phyloP scores from a whole-genome alignment of 1,284 basidiomycete genomes.

The Amylostereum chailletii region DNA sequence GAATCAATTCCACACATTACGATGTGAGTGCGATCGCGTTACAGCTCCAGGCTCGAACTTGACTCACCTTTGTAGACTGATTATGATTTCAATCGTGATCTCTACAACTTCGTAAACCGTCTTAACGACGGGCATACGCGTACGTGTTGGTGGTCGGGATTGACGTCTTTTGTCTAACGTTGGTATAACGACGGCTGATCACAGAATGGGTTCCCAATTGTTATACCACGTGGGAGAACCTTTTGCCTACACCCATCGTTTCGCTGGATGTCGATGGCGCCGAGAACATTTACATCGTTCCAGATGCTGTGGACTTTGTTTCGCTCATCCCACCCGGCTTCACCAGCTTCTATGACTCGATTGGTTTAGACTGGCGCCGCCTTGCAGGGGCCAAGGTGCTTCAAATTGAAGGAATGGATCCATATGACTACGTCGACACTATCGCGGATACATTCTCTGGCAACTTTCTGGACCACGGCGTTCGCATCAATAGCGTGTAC shows the following conservation, averaged over 20 bases:
- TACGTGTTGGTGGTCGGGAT: constrained; percentile 18
- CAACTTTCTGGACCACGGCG: constrained; percentile 55
- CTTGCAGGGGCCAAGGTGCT: constrained; percentile 53
- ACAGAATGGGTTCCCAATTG: constrained; percentile 52
- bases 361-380: constrained; percentile 47
- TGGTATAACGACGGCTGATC: neutral
- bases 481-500: constrained; percentile 57
- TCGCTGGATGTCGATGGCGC: constrained; percentile 44
- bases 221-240: constrained; percentile 46
- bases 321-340: constrained; percentile 35
- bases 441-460: constrained; percentile 51
- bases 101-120: constrained; percentile 48
- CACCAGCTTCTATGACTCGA: constrained; percentile 39
- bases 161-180: neutral
- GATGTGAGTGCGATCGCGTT: constrained; percentile 21
- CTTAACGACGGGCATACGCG: constrained; percentile 65
- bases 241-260: constrained; percentile 52
- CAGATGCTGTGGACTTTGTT: constrained; percentile 45
- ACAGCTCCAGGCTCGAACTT: neutral
- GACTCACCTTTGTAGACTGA: constrained; percentile 21
- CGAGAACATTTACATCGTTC: constrained; percentile 46
- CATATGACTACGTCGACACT: constrained; percentile 47
- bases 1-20: constrained; percentile 41
- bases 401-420: constrained; percentile 42
- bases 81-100: constrained; percentile 54